Base-by-base conservation (phyloP, 1,284 basidiomycete species). In the Ustilago vetiveriae region DNA sequence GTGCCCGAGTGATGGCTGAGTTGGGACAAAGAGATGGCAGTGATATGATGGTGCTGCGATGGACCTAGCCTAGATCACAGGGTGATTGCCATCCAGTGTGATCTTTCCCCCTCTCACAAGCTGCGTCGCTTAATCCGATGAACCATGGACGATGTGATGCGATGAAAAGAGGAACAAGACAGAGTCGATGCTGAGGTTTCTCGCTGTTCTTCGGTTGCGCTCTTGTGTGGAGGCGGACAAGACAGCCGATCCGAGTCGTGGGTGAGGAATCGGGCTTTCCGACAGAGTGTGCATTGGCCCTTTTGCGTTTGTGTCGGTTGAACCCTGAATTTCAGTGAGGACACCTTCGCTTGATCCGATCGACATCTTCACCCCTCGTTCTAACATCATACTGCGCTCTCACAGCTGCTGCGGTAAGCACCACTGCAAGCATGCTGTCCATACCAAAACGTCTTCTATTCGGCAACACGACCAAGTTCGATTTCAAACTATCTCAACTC, bases 381-480 rank as follows among this genome's bases (percentile, higher is more conserved):
- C 16, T n/a, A n/a, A n/a, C n/a, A n/a, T 35, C 33, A n/a, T 35
- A 10, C 7, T 35, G 13, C 2, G 13, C n/a, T 1, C 33, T 23
- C 7, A 9, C 43, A 30, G 27, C 29, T 21, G 29, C 26, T 13
- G 22, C 21, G 16, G 3, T 30, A 23, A 22, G 6, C 38, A 10
- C 19, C 23, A 24, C 24, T 36, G 27, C 30, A 22, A 22, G 41
- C 7, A 72, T 74, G 71, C 42, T 74, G 36, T 62, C 56, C 14
- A 39, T 66, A 23, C 63, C 71, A 8, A 53, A 49, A 26, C 56
- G 56, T 47, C 59, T 74, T 50, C 36, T 74, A 41, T 74, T 65
- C 37, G 72, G 70, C 26, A 62, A 45, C 38, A 44, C 66, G 24
- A 16, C 45, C 49, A 70, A 71, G 47, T 49, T 74, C 50, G 64